These are phyloP conservation scores for Mycosarcoma maydis DNA, from an alignment of 1,284 basidiomycete species.

Conservation along the genomic window DNA sequence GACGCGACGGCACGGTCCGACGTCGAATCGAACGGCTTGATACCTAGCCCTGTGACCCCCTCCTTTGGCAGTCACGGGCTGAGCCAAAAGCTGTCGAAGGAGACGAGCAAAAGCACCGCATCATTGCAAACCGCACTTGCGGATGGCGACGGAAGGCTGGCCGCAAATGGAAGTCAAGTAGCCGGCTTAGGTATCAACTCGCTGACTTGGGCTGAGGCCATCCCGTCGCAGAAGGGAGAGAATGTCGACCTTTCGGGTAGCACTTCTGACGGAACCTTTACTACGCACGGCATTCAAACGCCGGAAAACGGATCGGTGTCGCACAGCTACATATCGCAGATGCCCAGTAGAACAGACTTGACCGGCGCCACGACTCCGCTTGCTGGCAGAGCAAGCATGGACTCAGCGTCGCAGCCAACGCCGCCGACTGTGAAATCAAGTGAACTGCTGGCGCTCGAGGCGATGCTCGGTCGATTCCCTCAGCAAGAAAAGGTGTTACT, in stretches of 20 bases:
- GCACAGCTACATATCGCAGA: conserved; percentile 17
- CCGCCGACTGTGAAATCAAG: conserved; percentile 14
- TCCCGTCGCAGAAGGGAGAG: conserved; percentile 17
- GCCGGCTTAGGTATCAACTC: conserved; percentile 30
- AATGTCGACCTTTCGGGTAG: conserved; percentile 17
- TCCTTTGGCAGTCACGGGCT: conserved; percentile 11
- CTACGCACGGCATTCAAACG: conserved; percentile 20
- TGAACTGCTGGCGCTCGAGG: conserved; percentile 32
- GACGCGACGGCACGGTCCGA: conserved; percentile 16
- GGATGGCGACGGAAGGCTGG: background rate
- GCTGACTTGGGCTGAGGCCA: conserved; percentile 19
- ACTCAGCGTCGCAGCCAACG: background rate
- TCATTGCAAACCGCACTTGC: background rate
- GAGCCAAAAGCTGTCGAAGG: background rate
- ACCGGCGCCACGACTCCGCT: conserved; percentile 14
- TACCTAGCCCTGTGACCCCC: conserved; percentile 20
- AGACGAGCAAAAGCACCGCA: conserved; percentile 7
- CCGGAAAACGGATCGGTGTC: conserved; percentile 23
- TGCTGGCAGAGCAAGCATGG: conserved; percentile 7
- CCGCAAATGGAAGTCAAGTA: background rate
- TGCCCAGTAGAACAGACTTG: conserved; percentile 4
- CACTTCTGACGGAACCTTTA: conserved; percentile 34
- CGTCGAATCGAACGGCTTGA: conserved; percentile 14
- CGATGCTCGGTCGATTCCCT: conserved; percentile 39
- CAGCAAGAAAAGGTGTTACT: conserved; percentile 37